A percentile compares a stretch with the other conserved stretches of the same genome.
Conservation (phyloP, 2,329 filamentous ascomycete genomes). For the Botrytis porri region DNA sequence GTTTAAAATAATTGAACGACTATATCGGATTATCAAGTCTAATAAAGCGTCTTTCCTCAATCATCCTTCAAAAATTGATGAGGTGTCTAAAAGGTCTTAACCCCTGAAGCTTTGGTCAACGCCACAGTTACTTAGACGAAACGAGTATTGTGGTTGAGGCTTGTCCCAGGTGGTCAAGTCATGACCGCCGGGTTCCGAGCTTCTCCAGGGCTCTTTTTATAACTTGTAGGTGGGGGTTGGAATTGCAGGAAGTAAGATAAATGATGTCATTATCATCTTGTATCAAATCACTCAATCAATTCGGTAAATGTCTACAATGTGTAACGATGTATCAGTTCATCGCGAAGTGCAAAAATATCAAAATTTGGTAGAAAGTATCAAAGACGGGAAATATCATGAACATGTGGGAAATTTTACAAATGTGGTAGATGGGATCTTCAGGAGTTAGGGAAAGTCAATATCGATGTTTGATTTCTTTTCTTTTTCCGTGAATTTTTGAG, state of each 20-base stretch:
- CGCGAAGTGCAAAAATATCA: background rate
- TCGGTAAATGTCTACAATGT: background rate
- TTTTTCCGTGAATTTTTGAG: background rate
- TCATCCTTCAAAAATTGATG: background rate
- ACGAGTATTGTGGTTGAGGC: background rate
- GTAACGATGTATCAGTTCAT: background rate
- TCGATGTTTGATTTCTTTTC: background rate
- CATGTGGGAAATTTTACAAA: background rate
- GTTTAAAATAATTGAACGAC: background rate
- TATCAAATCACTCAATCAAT: background rate
- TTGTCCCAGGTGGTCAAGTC: background rate
- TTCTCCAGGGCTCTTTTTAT: background rate
- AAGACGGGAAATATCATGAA: background rate
- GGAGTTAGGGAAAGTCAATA: background rate
- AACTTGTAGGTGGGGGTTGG: background rate
- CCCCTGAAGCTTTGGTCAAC: background rate
- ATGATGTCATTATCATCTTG: background rate
- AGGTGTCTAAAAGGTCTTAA: background rate
- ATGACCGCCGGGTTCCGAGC: background rate
- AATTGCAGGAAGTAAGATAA: background rate
- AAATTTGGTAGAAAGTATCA: background rate
- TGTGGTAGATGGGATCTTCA: background rate
- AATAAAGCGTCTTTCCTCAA: background rate
- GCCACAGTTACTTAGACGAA: background rate
- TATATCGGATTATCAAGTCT: background rate